These are phyloP conservation scores for Flaveria floridana DNA, from an alignment of 140 eudicot species.

Conservation along the genomic window DNA sequence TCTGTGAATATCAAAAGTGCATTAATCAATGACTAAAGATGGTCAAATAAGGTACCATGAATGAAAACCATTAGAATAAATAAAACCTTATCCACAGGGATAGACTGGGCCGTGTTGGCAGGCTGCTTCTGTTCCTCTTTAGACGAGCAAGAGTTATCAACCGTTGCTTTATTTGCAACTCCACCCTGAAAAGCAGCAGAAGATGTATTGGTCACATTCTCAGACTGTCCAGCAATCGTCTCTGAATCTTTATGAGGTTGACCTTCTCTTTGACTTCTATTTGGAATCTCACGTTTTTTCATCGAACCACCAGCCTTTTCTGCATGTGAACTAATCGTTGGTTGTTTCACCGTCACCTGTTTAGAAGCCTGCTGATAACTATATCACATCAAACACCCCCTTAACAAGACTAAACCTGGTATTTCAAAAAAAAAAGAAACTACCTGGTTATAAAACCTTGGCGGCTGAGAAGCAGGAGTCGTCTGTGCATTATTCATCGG, in stretches of 20 bases:
- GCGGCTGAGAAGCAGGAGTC: slow-evolving; percentile 52
- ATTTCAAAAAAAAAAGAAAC: slow-evolving; percentile 20
- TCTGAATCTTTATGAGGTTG: slow-evolving; percentile 35
- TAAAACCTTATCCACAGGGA: slow-evolving; percentile 8
- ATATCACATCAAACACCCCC: slow-evolving; percentile 28
- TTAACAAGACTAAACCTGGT: slow-evolving; percentile 18
- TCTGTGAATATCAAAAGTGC: slow-evolving; percentile 31
- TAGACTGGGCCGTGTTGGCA: background rate
- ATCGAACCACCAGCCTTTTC: slow-evolving; percentile 42
- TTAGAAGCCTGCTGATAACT: slow-evolving; percentile 28
- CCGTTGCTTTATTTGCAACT: slow-evolving; percentile 14
- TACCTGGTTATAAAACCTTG: slow-evolving; percentile 59
- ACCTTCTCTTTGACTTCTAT: slow-evolving; percentile 38
- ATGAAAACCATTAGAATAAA: background rate
- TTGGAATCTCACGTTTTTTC: slow-evolving; percentile 37
- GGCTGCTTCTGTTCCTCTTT: slow-evolving; percentile 39
- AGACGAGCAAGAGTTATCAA: slow-evolving; percentile 31
- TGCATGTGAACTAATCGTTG: slow-evolving; percentile 39
- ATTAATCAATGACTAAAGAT: slow-evolving; percentile 18
- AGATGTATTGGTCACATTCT: slow-evolving; percentile 20
- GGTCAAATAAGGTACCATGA: background rate
- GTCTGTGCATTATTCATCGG: slow-evolving; percentile 41
- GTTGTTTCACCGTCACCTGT: slow-evolving; percentile 66
- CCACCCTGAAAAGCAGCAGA: slow-evolving; percentile 29
- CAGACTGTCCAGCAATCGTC: slow-evolving; percentile 25